These are phyloP conservation scores for Pyronema domesticum DNA, from an alignment of 495 filamentous ascomycete species.

Conservation along the genomic window DNA sequence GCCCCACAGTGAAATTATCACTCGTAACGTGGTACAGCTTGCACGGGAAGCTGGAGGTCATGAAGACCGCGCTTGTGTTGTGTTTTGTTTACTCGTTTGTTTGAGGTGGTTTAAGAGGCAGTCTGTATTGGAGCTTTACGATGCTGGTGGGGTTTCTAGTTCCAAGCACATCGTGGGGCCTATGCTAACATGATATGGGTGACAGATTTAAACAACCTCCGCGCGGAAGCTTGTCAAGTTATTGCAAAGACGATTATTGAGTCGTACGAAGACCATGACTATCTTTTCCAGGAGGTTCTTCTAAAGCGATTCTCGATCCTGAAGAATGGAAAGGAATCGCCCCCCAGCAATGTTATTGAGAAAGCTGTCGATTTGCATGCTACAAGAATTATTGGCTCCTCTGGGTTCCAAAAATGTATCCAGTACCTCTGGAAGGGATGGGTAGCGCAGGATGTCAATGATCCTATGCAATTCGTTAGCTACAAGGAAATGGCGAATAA, in stretches of 20 bases:
- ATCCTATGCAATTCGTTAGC: conserved; percentile 67
- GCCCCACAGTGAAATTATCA: conserved; percentile 72
- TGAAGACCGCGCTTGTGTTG: conserved; percentile 58
- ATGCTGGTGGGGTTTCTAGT: conserved; percentile 27
- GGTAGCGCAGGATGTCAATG: conserved; percentile 84
- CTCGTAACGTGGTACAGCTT: conserved; percentile 53
- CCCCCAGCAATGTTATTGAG: conserved; percentile 68
- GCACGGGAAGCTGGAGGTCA: conserved; percentile 63
- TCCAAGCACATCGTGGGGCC: neutral
- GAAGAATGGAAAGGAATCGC: conserved; percentile 47
- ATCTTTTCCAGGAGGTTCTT: conserved; percentile 62
- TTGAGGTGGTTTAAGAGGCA: conserved; percentile 83
- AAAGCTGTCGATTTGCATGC: conserved; percentile 85
- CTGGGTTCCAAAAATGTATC: conserved; percentile 90
- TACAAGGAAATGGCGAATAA: conserved; percentile 62
- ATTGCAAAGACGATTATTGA: conserved; percentile 94
- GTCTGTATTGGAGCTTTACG: conserved; percentile 60
- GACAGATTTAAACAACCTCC: conserved; percentile 54
- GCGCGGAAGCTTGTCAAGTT: conserved; percentile 76
- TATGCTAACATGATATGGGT: neutral
- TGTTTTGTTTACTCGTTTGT: conserved; percentile 73
- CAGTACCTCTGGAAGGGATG: conserved; percentile 84
- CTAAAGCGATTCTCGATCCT: conserved; percentile 81
- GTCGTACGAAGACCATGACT: conserved; percentile 52
- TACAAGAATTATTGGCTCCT: conserved; percentile 65